These are phyloP conservation scores for Lentinus brumalis DNA, from an alignment of 768 basidiomycete genomes.

Conservation along the genomic window DNA sequence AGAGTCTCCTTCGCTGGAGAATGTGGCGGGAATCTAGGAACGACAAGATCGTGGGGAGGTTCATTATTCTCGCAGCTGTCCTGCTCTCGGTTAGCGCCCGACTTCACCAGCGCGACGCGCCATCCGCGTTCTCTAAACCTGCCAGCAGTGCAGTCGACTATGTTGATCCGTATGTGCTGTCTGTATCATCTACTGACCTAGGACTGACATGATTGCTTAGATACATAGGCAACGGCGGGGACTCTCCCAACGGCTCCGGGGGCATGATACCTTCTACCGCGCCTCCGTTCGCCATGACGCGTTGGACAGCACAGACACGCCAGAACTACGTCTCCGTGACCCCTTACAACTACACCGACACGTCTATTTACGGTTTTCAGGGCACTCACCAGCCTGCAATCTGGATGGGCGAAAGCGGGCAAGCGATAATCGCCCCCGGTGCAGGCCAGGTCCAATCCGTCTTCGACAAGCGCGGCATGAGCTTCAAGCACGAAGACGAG, in stretches of 20 bases:
- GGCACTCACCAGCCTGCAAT: slow-evolving; percentile 85
- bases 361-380: slow-evolving; percentile 64
- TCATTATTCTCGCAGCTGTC: not conserved
- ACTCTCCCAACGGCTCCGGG: slow-evolving; percentile 68
- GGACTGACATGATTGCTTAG: slow-evolving; percentile 25
- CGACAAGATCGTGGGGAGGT: not conserved
- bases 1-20: too few relatives aligned
- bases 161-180: slow-evolving; percentile 45
- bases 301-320: slow-evolving; percentile 83
- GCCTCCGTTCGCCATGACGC: slow-evolving; percentile 84
- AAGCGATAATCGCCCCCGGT: slow-evolving; percentile 63
- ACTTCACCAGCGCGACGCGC: slow-evolving; percentile 14
- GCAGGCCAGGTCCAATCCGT: slow-evolving; percentile 47
- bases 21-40: too few relatives aligned
- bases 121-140: slow-evolving; percentile 24
- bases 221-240: slow-evolving; percentile 73
- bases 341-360: slow-evolving; percentile 68
- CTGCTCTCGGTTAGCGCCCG: not conserved
- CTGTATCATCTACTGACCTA: not conserved
- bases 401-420: slow-evolving; percentile 85
- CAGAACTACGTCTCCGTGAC: slow-evolving; percentile 74
- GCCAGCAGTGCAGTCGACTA: slow-evolving; percentile 44
- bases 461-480: slow-evolving; percentile 63
- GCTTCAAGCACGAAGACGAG: slow-evolving; percentile 53
- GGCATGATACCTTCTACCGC: slow-evolving; percentile 80